Percentiles rank a stretch among this genome's conserved stretches.
Conservation (phyloP, 1,284 basidiomycete species). For the Ustilago cynodontis region DNA sequence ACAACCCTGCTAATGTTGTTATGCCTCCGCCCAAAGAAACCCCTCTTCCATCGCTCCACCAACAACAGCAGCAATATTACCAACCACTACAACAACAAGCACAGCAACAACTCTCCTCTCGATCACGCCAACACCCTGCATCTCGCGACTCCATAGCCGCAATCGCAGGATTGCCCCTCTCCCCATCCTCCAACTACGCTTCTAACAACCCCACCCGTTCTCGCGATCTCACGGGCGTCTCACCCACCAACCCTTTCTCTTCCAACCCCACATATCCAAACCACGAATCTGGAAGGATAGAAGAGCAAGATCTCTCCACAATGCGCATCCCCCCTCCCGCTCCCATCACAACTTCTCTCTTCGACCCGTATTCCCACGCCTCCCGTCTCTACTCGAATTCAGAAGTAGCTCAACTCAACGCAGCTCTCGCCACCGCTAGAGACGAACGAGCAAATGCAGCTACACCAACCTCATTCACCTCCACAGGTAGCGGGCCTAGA, state of each 20-base stretch:
- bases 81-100: slow-evolving; percentile 3
- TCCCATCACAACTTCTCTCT: slow-evolving; percentile 23
- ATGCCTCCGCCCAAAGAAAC: slow-evolving; percentile 7
- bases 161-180: slow-evolving; percentile 31
- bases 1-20: slow-evolving; percentile 19
- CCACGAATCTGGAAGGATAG: background rate
- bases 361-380: slow-evolving; percentile 45
- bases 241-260: background rate
- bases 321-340: slow-evolving; percentile 37
- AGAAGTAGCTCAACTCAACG: slow-evolving; percentile 14
- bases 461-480: slow-evolving; percentile 19
- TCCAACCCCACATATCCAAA: too few relatives aligned
- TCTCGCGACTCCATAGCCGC: slow-evolving; percentile 37
- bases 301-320: slow-evolving; percentile 20
- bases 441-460: slow-evolving; percentile 13
- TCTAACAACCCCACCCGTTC: slow-evolving; percentile 3
- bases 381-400: slow-evolving; percentile 28
- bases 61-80: slow-evolving; percentile 8
- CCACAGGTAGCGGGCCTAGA: slow-evolving; percentile 12
- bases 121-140: slow-evolving; percentile 26
- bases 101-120: slow-evolving; percentile 1
- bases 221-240: slow-evolving; percentile 19
- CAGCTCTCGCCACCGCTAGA: background rate
- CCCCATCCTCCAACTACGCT: slow-evolving; percentile 30
- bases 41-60: background rate